Base-by-base conservation (phyloP, 768 basidiomycete genomes). In the Megacollybia marginata region DNA sequence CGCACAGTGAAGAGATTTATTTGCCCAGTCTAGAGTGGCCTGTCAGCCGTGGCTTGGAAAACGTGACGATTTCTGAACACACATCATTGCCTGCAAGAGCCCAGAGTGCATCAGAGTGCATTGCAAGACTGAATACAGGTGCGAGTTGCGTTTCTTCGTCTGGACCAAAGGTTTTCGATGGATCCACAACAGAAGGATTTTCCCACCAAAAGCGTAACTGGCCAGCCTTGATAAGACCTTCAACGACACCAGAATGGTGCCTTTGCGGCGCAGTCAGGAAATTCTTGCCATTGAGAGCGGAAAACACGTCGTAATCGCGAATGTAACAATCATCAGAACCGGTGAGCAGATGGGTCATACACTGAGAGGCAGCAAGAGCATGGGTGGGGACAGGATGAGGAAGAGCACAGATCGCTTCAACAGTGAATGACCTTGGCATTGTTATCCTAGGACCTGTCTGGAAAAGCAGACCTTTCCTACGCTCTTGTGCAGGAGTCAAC, bases 71-170 rank as follows among this genome's bases (percentile, higher is more conserved):
- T 34, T 48, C 50, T 54, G 67, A 15, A 28, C 83, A 54, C 65
- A 94, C 93, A 58, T 89, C 79, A 33, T 85, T 88, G 12, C 96
- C 96, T 19, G 88, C 83, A 50, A 97, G 72, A 15, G 85, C 77
- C 92, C 93, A 99, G 9, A 99, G 69, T 11, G 90, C 96, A 64
- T 98, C 93, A 3, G 86, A 85, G 49, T 98, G 93, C 73, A 93
- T 84, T 9, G 82, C 82, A 61, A 99, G 73, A 59, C 92, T 94
- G 65, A 93, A 92, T 15, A 96, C 91, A 9, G 95, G 85, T 18
- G 82, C 78, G 42, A 80, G 63, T 18, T 71, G 57, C 18, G 70
- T 56, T 35, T 83, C 82, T 18, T 80, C 79, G 20, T 75, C 75
- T 48, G 64, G 65, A 19, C 64, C 56, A 32, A 57, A 12, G n/a